phyloP scores from a whole-genome alignment of 2,329 filamentous ascomycete species.

The Aspergillus awamori region DNA sequence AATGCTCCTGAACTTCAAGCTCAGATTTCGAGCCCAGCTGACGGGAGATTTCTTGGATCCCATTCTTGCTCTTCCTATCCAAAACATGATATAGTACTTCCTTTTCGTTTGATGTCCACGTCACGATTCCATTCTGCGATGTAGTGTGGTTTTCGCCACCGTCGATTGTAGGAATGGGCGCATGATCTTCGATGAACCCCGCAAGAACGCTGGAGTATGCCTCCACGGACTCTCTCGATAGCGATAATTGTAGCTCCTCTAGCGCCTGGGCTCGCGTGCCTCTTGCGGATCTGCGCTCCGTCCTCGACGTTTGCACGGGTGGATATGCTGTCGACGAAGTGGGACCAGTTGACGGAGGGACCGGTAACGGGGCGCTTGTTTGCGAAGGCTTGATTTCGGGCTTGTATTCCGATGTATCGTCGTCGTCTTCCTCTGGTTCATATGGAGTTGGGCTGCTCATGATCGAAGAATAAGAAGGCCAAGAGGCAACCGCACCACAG shows the following conservation, averaged over 20 bases:
- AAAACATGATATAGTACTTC: slow-evolving; percentile 68
- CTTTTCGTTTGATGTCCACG: slow-evolving; percentile 75
- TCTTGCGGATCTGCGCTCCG: slow-evolving; percentile 1
- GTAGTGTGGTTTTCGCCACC: slow-evolving; percentile 33
- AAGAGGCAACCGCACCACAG: slow-evolving; percentile 37
- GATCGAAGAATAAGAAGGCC: slow-evolving; percentile 53
- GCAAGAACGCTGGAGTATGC: slow-evolving; percentile 59
- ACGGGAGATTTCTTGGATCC: slow-evolving; percentile 64
- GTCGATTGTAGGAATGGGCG: slow-evolving; percentile 12
- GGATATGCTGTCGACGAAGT: neutral
- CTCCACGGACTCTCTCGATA: slow-evolving; percentile 51
- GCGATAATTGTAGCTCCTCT: slow-evolving; percentile 17
- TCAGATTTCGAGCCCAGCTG: slow-evolving; percentile 71
- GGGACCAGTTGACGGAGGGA: neutral
- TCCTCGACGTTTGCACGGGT: slow-evolving; percentile 2
- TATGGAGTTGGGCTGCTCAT: slow-evolving; percentile 44
- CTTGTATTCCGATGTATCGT: slow-evolving; percentile 28
- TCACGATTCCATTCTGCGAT: slow-evolving; percentile 68
- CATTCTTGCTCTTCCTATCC: slow-evolving; percentile 63
- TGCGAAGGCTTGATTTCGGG: slow-evolving; percentile 17
- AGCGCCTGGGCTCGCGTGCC: slow-evolving; percentile 18
- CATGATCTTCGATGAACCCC: slow-evolving; percentile 53
- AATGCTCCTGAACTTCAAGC: slow-evolving; percentile 72
- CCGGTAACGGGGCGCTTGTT: slow-evolving; percentile 2
- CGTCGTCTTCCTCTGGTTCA: slow-evolving; percentile 35